These are phyloP conservation scores for Penicillium sp. DNA, from an alignment of 2,329 filamentous ascomycete genomes.

Conservation along the genomic window DNA sequence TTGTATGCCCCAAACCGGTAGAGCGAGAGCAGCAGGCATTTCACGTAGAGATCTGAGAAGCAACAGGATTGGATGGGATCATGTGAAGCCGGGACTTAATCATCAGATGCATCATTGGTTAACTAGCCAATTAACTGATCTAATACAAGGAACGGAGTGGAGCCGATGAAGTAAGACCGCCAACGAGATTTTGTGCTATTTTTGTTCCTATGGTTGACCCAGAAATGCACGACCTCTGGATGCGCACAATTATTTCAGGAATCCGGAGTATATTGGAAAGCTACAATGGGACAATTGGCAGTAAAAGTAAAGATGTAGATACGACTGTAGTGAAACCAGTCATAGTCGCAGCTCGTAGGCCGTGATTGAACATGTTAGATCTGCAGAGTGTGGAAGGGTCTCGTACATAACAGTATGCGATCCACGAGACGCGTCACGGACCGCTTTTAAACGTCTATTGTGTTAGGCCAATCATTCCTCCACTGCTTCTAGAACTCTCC, in stretches of 20 bases:
- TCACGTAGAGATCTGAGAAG: not conserved
- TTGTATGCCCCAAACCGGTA: not conserved
- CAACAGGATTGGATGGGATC: conserved; percentile 10
- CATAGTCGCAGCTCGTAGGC: not conserved
- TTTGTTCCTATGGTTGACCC: conserved; percentile 37
- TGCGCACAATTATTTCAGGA: not conserved
- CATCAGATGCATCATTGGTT: conserved; percentile 1
- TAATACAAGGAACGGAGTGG: conserved; percentile 2
- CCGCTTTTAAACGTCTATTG: not conserved
- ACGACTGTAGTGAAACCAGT: not conserved
- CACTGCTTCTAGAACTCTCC: not conserved
- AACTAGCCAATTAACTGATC: too few relatives aligned
- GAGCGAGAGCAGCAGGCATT: not conserved
- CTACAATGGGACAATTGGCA: too few relatives aligned
- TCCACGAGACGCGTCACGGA: not conserved
- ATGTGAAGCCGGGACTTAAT: conserved; percentile 6
- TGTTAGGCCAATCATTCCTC: not conserved
- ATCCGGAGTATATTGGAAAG: not conserved
- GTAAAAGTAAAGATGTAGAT: not conserved
- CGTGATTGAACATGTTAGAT: not conserved
- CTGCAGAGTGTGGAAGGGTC: too few relatives aligned
- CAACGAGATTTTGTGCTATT: conserved; percentile 10
- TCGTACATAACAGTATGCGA: not conserved
- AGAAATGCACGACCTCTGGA: not conserved
- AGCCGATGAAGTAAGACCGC: not conserved